Percentiles rank a stretch among this genome's conserved stretches.
These are phyloP conservation scores for Brassica cretica DNA, from an alignment of 345 rosid genomes.

Conservation along the genomic window DNA sequence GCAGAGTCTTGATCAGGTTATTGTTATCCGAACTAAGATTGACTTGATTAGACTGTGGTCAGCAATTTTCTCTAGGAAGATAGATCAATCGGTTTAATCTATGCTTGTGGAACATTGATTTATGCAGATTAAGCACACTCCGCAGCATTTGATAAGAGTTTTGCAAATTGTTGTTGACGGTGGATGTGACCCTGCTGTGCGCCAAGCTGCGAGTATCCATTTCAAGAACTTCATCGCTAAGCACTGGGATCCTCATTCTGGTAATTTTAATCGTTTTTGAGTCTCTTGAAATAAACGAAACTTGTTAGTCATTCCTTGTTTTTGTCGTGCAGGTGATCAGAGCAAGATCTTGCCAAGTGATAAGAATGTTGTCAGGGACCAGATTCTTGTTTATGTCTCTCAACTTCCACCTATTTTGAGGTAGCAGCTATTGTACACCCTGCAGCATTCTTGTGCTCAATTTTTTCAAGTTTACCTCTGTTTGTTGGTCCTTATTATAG, in stretches of 20 bases:
- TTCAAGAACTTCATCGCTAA: slow-evolving; percentile 91
- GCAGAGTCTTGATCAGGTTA: slow-evolving; percentile 85
- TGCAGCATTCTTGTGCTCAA: not conserved
- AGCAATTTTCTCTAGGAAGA: not conserved
- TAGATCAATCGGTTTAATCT: not conserved
- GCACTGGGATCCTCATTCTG: slow-evolving; percentile 77
- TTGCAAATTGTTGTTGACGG: slow-evolving; percentile 86
- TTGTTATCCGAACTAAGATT: not conserved
- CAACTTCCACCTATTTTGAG: slow-evolving; percentile 91
- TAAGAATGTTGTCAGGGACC: slow-evolving; percentile 74
- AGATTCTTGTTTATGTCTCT: slow-evolving; percentile 76
- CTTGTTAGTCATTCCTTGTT: not conserved
- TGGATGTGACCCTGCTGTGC: slow-evolving; percentile 67
- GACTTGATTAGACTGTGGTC: slow-evolving; percentile 34
- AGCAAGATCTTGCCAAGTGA: slow-evolving; percentile 66
- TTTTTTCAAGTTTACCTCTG: not conserved
- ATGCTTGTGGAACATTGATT: not conserved
- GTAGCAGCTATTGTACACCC: slow-evolving; percentile 44
- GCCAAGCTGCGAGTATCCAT: slow-evolving; percentile 96
- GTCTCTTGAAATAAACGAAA: not conserved
- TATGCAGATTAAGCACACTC: slow-evolving; percentile 75
- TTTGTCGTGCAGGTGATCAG: slow-evolving; percentile 55
- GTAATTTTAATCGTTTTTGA: slow-evolving; percentile 11
- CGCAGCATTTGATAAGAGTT: slow-evolving; percentile 88
- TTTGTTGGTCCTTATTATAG: slow-evolving; percentile 18